phyloP scores from a whole-genome alignment of 441 rosid species.

The Populus hybrid region DNA sequence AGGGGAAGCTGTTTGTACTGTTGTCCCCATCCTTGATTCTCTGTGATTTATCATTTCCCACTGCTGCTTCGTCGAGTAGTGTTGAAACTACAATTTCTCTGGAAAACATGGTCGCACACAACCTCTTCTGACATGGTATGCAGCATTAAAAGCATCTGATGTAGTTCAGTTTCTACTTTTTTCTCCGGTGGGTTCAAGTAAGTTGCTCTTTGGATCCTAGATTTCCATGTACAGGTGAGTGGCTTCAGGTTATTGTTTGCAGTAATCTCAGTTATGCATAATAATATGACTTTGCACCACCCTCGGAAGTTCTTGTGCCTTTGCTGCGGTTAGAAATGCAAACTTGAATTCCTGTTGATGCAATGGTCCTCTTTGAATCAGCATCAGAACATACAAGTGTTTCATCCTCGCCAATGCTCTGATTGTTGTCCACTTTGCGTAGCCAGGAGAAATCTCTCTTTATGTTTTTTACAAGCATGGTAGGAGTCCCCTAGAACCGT shows the following conservation, averaged over 20 bases:
- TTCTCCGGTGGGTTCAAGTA: neutral
- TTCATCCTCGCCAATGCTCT: no score
- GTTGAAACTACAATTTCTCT: constrained; percentile 19
- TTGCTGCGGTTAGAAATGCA: no score
- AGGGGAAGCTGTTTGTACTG: constrained; percentile 28
- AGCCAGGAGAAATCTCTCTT: no score
- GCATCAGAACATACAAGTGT: no score
- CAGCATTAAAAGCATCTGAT: constrained; percentile 9
- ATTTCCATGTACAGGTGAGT: neutral
- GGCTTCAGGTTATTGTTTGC: neutral
- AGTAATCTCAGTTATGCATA: neutral
- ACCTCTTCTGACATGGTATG: constrained; percentile 1
- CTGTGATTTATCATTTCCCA: constrained; percentile 20
- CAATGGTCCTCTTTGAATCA: no score
- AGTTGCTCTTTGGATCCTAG: neutral
- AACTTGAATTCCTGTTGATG: no score
- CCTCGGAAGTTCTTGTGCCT: no score
- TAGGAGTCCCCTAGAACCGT: no score
- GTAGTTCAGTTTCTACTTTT: constrained; percentile 8
- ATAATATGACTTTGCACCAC: no score
- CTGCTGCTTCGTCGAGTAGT: constrained; percentile 17
- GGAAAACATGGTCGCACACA: neutral
- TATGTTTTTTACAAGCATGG: no score
- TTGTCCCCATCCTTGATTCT: constrained; percentile 22
- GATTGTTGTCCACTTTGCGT: no score